Percentiles rank a stretch among this genome's conserved stretches.
Conservation (phyloP, 495 filamentous ascomycete genomes). For the Xylaria bambusicola region DNA sequence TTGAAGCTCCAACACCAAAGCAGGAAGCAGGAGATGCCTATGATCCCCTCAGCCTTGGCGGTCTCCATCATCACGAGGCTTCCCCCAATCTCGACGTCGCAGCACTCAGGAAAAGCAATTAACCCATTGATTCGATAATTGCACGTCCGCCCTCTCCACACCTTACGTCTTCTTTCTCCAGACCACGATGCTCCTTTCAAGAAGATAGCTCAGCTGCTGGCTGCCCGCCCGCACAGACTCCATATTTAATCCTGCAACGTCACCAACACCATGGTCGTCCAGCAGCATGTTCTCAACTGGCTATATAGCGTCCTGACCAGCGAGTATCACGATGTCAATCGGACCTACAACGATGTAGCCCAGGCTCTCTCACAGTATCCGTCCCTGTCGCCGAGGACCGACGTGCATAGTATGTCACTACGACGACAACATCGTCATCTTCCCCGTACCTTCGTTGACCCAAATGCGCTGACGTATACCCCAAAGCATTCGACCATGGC, state of each 20-base stretch:
- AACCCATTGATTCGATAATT: slow-evolving; percentile 3
- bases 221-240: slow-evolving; percentile 1
- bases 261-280: slow-evolving; percentile 67
- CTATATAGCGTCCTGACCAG: slow-evolving; percentile 86
- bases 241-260: not conserved
- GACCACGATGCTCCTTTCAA: slow-evolving; percentile 5
- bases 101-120: not conserved
- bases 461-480: slow-evolving; percentile 18
- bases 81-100: not conserved
- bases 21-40: no score
- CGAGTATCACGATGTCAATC: slow-evolving; percentile 89
- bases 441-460: slow-evolving; percentile 4
- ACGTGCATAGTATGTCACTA: slow-evolving; percentile 81
- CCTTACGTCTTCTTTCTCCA: not conserved
- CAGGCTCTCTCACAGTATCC: slow-evolving; percentile 79
- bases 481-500: slow-evolving; percentile 83
- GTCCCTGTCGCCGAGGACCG: slow-evolving; percentile 84
- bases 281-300: slow-evolving; percentile 90
- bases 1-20: no score
- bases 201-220: slow-evolving; percentile 11
- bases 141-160: not conserved
- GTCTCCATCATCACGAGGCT: slow-evolving; percentile 22
- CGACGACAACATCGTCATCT: not conserved
- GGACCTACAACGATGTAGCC: slow-evolving; percentile 89
- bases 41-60: slow-evolving; percentile 24